phyloP scores from a whole-genome alignment of 192 early-diverging fungal genomes.

The Backusella parvicylindrica region DNA sequence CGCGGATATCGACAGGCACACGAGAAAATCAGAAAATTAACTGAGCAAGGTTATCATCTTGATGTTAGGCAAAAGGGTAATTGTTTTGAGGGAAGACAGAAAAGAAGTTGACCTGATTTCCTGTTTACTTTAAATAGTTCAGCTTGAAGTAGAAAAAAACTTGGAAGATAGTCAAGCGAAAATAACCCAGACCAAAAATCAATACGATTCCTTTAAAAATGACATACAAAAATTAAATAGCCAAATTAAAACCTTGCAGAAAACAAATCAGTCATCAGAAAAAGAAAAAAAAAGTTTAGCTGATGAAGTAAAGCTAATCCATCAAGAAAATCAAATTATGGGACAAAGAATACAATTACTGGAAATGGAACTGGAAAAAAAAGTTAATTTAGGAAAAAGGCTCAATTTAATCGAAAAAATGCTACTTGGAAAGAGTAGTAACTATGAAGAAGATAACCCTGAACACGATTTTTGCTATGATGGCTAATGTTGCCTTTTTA shows the following conservation, averaged over 20 bases:
- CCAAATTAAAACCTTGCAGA: neutral
- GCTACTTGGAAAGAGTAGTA: neutral
- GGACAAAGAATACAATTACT: neutral
- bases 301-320: neutral
- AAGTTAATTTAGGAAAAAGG: neutral
- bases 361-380: neutral
- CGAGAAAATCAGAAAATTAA: neutral
- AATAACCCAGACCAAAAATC: neutral
- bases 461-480: neutral
- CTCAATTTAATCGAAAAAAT: neutral
- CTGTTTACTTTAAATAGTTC: neutral
- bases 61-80: neutral
- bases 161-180: neutral
- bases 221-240: neutral
- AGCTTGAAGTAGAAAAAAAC: neutral
- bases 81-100: neutral
- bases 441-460: neutral
- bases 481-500: neutral
- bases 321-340: neutral
- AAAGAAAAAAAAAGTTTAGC: neutral
- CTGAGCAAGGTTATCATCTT: neutral
- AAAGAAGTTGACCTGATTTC: neutral
- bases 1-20: neutral
- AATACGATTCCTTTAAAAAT: neutral
- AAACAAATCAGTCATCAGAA: neutral